A percentile compares a stretch with the other conserved stretches of the same genome.
phyloP scores from a whole-genome alignment of 2,329 filamentous ascomycete genomes.

The Epichloe brachyelytri region DNA sequence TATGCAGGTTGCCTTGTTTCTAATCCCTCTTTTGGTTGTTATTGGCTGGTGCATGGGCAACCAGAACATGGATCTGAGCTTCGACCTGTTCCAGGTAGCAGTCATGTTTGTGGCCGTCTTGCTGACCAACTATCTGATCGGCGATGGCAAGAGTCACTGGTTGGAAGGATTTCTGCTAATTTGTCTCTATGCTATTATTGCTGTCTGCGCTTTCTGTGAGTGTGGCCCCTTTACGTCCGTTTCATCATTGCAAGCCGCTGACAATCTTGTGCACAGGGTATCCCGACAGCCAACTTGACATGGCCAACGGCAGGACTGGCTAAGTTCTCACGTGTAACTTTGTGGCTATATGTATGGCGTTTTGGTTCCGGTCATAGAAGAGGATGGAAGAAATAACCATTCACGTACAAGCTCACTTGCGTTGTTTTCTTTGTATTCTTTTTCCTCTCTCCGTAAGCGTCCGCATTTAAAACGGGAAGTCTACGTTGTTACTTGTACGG shows the following conservation, averaged over 20 bases:
- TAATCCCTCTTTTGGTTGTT: conserved; percentile 64
- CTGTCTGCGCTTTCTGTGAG: conserved; percentile 51
- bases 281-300: conserved; percentile 4
- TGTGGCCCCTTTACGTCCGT: conserved; percentile 8
- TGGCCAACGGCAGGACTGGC: conserved; percentile 1
- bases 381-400: neutral
- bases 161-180: conserved; percentile 66
- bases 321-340: neutral
- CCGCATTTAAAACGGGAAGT: too few relatives aligned
- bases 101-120: conserved; percentile 74
- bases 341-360: neutral
- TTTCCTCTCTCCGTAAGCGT: neutral
- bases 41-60: conserved; percentile 64
- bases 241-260: neutral
- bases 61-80: conserved; percentile 67
- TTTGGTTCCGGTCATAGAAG: neutral
- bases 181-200: conserved; percentile 70
- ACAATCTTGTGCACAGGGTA: conserved; percentile 4
- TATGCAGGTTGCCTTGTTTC: conserved; percentile 70
- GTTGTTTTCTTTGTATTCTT: neutral
- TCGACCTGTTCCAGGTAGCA: conserved; percentile 81
- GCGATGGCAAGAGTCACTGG: conserved; percentile 74
- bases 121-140: conserved; percentile 74
- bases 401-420: neutral
- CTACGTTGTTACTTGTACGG: too few relatives aligned